phyloP scores from a whole-genome alignment of 176 grass and related monocot species.

The Triticum urartu region DNA sequence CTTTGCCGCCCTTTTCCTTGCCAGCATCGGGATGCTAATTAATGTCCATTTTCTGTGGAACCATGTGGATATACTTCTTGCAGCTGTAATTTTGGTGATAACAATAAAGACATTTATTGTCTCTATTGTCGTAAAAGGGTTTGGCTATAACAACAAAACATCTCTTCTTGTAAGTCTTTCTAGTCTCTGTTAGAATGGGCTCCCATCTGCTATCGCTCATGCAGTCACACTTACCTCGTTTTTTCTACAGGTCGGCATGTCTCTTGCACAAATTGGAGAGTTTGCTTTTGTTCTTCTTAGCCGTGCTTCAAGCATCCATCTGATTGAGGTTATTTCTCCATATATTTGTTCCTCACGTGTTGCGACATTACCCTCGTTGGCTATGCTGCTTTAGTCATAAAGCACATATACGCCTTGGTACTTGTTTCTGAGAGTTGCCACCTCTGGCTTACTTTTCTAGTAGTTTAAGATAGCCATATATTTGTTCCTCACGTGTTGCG shows the following conservation, averaged over 20 bases:
- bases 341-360: conserved; percentile 8
- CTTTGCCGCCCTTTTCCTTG: conserved; percentile 98
- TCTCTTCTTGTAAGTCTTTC: conserved; percentile 85
- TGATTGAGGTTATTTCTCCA: conserved; percentile 77
- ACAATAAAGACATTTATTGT: conserved; percentile 86
- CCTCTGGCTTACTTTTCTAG: not conserved
- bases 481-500: conserved; percentile 1
- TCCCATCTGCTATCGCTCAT: not conserved
- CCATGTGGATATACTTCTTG: conserved; percentile 99
- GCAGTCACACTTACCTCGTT: conserved; percentile 11
- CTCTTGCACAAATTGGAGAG: conserved; percentile 98
- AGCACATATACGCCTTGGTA: conserved; percentile 2
- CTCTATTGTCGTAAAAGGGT: conserved; percentile 88
- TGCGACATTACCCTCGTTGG: not conserved
- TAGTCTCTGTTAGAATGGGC: not conserved
- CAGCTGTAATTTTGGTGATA: conserved; percentile 97
- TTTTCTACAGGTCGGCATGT: conserved; percentile 86
- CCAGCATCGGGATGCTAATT: conserved; percentile 99
- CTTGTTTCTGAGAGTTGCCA: not conserved
- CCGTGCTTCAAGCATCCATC: conserved; percentile 97
- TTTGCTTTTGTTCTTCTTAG: conserved; percentile 99
- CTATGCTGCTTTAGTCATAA: not conserved
- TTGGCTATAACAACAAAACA: conserved; percentile 97
- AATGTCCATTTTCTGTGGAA: conserved; percentile 99
- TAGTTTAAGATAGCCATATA: too few relatives aligned